Evolutionary conservation across 352 stramenopile genomes (phyloP).

Genomic region (Pythium volutum): DNA sequence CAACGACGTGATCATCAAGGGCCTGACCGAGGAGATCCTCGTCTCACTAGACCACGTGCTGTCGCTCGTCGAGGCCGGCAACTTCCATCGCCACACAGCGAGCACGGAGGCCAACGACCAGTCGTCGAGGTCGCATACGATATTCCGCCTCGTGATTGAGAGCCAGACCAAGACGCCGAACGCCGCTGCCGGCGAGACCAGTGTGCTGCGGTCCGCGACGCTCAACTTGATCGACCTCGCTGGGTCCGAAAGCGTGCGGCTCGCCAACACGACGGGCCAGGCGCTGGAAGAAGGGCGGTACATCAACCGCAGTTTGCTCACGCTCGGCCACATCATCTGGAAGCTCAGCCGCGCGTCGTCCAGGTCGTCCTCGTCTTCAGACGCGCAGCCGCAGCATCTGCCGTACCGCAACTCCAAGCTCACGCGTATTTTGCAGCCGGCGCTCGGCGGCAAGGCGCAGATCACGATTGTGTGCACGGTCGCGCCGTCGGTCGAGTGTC

Average conservation of each 20-base stretch:
- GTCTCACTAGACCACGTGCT: conserved; percentile 77
- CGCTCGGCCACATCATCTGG: conserved; percentile 93
- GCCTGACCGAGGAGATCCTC: conserved; percentile 79
- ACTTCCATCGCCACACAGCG: conserved; percentile 73
- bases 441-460: conserved; percentile 93
- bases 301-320: conserved; percentile 91
- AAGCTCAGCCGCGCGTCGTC: conserved; percentile 75
- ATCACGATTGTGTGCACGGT: conserved; percentile 98
- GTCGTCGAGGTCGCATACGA: conserved; percentile 72
- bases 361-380: conserved; percentile 19
- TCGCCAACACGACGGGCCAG: conserved; percentile 75
- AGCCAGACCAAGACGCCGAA: conserved; percentile 50
- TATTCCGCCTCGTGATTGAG: conserved; percentile 78
- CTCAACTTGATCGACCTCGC: conserved; percentile 91
- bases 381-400: conserved; percentile 62
- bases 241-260: conserved; percentile 83
- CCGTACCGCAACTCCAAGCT: conserved; percentile 98
- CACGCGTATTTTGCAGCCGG: conserved; percentile 96
- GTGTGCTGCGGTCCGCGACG: conserved; percentile 63
- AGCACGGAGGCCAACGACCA: conserved; percentile 75
- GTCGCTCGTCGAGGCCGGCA: conserved; percentile 80
- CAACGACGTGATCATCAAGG: conserved; percentile 86
- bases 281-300: conserved; percentile 82
- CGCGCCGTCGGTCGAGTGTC: conserved; percentile 91
- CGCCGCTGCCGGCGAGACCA: not conserved